phyloP scores from a whole-genome alignment of 495 filamentous ascomycete species.

The Lasiosphaeria ovina region DNA sequence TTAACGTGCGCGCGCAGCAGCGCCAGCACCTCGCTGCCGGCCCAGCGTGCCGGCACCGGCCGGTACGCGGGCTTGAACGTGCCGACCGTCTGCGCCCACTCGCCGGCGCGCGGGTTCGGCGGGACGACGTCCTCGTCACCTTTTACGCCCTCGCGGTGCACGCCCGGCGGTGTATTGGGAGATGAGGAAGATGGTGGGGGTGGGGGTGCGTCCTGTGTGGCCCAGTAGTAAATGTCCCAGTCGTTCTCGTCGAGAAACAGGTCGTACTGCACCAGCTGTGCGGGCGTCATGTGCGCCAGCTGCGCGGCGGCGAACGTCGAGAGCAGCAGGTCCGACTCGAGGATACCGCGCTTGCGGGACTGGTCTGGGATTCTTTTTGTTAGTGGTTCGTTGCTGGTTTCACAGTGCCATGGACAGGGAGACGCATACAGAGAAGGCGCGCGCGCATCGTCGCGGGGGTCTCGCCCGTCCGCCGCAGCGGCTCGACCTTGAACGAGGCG shows the following conservation, averaged over 20 bases:
- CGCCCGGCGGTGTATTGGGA: constrained; percentile 42
- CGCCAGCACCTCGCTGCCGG: constrained; percentile 70
- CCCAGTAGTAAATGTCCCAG: constrained; percentile 99
- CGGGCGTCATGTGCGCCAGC: constrained; percentile 66
- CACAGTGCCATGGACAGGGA: no score
- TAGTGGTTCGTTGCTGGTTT: constrained; percentile 8
- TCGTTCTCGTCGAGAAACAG: constrained; percentile 97
- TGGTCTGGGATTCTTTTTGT: constrained; percentile 62
- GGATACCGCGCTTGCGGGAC: constrained; percentile 92
- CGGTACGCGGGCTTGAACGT: constrained; percentile 92
- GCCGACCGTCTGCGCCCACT: constrained; percentile 96
- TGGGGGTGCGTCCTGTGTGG: constrained; percentile 76
- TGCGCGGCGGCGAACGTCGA: constrained; percentile 88
- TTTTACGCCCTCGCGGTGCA: constrained; percentile 18
- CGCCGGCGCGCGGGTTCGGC: constrained; percentile 51
- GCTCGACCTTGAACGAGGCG: constrained; percentile 85
- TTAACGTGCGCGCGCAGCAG: constrained; percentile 79
- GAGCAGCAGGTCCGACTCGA: constrained; percentile 92
- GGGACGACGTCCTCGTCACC: constrained; percentile 4
- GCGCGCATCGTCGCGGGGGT: constrained; percentile 80
- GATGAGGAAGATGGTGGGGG: constrained; percentile 32
- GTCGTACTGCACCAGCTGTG: constrained; percentile 82
- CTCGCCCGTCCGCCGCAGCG: constrained; percentile 75
- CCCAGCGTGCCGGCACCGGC: constrained; percentile 84
- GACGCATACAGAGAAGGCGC: constrained; percentile 77